Percentiles rank a stretch among this genome's conserved stretches.
These are phyloP conservation scores for Sarocladiaceae sp. DNA, from an alignment of 2,329 filamentous ascomycete species.

Conservation along the genomic window DNA sequence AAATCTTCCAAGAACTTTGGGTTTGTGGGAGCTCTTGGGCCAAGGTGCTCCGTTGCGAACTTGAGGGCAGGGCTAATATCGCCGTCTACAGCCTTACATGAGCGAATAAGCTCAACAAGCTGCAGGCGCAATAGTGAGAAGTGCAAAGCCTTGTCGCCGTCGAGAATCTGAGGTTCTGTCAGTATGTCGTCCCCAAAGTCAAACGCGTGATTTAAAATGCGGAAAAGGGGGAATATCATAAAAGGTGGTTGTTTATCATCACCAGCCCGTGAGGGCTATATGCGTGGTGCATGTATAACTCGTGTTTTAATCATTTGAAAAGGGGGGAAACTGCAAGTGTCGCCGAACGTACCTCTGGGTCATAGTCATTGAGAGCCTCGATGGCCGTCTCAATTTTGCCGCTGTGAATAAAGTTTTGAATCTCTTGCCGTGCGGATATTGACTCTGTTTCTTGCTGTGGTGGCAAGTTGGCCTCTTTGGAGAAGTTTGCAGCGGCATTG, in stretches of 20 bases:
- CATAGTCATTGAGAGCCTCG: conserved; percentile 78
- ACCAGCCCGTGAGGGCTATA: conserved; percentile 72
- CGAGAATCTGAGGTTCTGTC: conserved; percentile 64
- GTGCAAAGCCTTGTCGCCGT: conserved; percentile 74
- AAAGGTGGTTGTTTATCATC: conserved; percentile 79
- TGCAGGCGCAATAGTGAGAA: conserved; percentile 87
- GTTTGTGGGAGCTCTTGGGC: conserved; percentile 77
- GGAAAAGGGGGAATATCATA: conserved; percentile 23
- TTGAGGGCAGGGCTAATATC: conserved; percentile 75
- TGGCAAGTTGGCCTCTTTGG: conserved; percentile 82
- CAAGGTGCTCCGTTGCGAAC: conserved; percentile 83
- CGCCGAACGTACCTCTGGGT: conserved; percentile 69
- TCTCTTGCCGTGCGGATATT: conserved; percentile 73
- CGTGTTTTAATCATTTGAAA: conserved; percentile 81
- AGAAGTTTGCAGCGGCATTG: conserved; percentile 86
- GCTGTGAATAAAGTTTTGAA: conserved; percentile 76
- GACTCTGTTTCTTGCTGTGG: conserved; percentile 65
- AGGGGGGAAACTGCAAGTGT: conserved; percentile 9
- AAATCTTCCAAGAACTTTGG: conserved; percentile 77
- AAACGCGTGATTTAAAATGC: neutral
- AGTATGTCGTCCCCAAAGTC: conserved; percentile 14
- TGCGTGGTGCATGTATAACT: conserved; percentile 99
- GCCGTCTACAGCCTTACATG: conserved; percentile 58
- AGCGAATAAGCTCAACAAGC: conserved; percentile 85
- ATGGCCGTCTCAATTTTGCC: conserved; percentile 85